Evolutionary conservation across 768 basidiomycete genomes (phyloP), one percentile per base, ranked within the genome.

Genomic region (Sarcodon sp.): DNA sequence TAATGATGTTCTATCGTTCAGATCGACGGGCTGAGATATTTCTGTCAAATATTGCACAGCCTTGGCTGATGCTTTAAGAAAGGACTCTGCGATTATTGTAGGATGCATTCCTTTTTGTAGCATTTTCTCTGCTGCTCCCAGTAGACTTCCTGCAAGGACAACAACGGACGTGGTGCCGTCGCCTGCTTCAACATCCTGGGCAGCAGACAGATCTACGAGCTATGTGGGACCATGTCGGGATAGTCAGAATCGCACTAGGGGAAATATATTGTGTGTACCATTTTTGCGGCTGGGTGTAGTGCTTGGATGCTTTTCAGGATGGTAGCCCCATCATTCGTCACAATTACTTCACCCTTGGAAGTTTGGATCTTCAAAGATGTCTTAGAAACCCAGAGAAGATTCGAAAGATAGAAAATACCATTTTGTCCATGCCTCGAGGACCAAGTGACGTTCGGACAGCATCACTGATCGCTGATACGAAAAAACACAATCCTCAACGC

Each of bases 351-450:
- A 52, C 93, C 93, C 64, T 91, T 90, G 7, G 88, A 68, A 6
- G 92, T 96, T 79, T 92, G 90, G 60, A 97, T 97, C 94, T 96
- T 9, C 10, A 13, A n/a, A 3, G 34, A 50, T 16, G 8, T 32
- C 45, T 41, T 4, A 41, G 32, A 46, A 52, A 38, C 47, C 47
- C 32, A 27, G 27, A 51, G 16, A 27, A 39, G 34, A 16, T 18
- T 47, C 41, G 44, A 21, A 31, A 33, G 13, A 6, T 10, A 13
- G 31, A 15, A 15, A 48, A 70, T 50, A 87, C 94, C 94, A 98
- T 98, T 73, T 98, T 98, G 70, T 98, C 94, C 94, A 99, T 99
- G 53, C 94, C 94, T 64, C 87, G 81, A 43, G 94, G 94, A 11
- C 94, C 94, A 56, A 99, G 68, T 38, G 93, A 97, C 41, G 94